Base-by-base conservation (phyloP, 2,329 filamentous ascomycete species). In the Emergomyces africanus region DNA sequence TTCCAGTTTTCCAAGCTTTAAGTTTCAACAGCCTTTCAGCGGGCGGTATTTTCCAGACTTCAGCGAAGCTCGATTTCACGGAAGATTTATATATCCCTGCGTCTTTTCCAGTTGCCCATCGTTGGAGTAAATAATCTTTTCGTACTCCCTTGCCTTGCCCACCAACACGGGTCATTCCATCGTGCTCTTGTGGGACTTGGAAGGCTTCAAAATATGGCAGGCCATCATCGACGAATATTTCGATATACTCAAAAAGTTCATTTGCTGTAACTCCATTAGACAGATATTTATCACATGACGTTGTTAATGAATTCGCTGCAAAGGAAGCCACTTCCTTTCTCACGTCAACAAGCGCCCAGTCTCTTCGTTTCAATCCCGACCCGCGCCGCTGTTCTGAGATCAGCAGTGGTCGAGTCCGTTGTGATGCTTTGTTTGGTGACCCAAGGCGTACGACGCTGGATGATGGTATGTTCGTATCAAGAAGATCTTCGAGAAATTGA, bases 401-500 rank as follows among this genome's bases (percentile, higher is more conserved):
- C 1, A 68, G 74, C 0, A 88, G 70, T 0, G 64, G 55, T 1
- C 73, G 71, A 0, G 83, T 88, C 3, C 70, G 68, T 0, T 66
- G 30, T 0, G 78, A 83, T 0, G 66, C 80, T 61, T 87, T 87
- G 48, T 14, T 50, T 30, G 48, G 25, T 0, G 78, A 79, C 0
- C 87, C 87, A 0, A 90, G 74, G 0, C 87, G 79, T 0, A 87
- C 79, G 59, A 89, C 86, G 0, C 64, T 42, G 0, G 66, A 51
- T 0, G 63, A 1, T 0, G 75, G 64, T 6, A 89, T 82, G 0
- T 83, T 84, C 37, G 83, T 79, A 1, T 82, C 73, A 2, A 83
- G 71, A 0, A 89, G 68, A 46, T 89, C 85, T 61, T 84, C 81
- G 0, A 88, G 68, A 53, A 88, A 84, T 68, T 89, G 78, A 57